Evolutionary conservation across 768 basidiomycete species (phyloP), one percentile per base, ranked within the genome.

Genomic region (Sporobolomyces phaffii): DNA sequence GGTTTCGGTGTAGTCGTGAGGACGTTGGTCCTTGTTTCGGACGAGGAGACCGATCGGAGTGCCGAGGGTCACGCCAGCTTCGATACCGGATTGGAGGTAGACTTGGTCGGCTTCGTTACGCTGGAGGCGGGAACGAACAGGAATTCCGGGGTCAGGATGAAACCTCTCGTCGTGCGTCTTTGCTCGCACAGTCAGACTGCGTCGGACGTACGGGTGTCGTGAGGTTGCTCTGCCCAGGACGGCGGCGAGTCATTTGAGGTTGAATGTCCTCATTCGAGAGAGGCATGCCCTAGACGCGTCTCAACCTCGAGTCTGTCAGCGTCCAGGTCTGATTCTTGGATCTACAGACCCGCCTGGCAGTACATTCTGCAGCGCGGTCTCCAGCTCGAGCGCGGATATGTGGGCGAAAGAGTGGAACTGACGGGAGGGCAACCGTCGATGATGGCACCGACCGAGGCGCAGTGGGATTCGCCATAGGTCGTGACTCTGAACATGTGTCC

Each of bases 381-480:
- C n/a, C n/a, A n/a, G n/a, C n/a, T n/a, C n/a, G n/a, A n/a, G n/a
- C n/a, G n/a, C n/a, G n/a, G n/a, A n/a, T n/a, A n/a, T n/a, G n/a
- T n/a, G n/a, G n/a, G n/a, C n/a, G n/a, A n/a, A n/a, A n/a, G n/a
- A n/a, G n/a, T n/a, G n/a, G n/a, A n/a, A 79, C 85, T 62, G 78
- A 96, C 94, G 43, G 94, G 94, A 59, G 94, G 94, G 72, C 91
- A 91, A 38, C 96, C 96, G 77, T 98, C 96, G 74, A 99, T 86
- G 78, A 99, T 97, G 40, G 90, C 91, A 18, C 96, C 96, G 40
- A 98, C 96, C 18, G 91, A 93, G 34, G 89, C 85, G 77, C 96
- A 97, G 77, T 99, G 96, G 70, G 89, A 91, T 81, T 99, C 96
- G 65, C 96, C 96, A 76, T 89, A 99, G 70, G 96, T 99, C 59